A percentile compares a stretch with the other conserved stretches of the same genome.
Evolutionary conservation across 164 flowering plant species (phyloP).

Genomic region (Dillenia suffruticosa): DNA sequence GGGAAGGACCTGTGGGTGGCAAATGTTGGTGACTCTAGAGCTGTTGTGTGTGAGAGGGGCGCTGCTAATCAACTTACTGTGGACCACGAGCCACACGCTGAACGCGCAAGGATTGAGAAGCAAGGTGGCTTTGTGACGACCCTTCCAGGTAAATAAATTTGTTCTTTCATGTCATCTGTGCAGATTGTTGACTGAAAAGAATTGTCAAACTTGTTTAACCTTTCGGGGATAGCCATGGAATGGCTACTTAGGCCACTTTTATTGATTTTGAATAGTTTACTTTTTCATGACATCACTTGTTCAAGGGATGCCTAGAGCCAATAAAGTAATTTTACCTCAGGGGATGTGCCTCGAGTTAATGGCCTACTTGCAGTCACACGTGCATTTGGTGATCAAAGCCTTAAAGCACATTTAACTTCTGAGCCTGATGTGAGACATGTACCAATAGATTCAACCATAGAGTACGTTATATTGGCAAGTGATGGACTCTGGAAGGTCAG

Average conservation of each 20-base stretch:
- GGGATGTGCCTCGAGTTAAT: slow-evolving; percentile 81
- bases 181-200: too few species aligned
- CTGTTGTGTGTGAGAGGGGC: slow-evolving; percentile 49
- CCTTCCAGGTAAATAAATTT: slow-evolving; percentile 42
- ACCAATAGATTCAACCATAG: slow-evolving; percentile 36
- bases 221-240: too few species aligned
- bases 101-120: slow-evolving; percentile 49
- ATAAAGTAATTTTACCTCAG: slow-evolving; percentile 24
- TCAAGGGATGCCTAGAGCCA: too few species aligned
- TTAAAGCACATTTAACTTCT: slow-evolving; percentile 71
- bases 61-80: slow-evolving; percentile 51
- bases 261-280: background rate
- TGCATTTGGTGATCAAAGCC: slow-evolving; percentile 78
- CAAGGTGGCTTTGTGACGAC: slow-evolving; percentile 65
- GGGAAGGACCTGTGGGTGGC: slow-evolving; percentile 59
- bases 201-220: too few species aligned
- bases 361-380: slow-evolving; percentile 86
- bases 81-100: slow-evolving; percentile 65
- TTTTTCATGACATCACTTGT: too few species aligned
- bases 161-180: background rate
- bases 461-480: slow-evolving; percentile 65
- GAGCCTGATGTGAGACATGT: slow-evolving; percentile 58
- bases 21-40: slow-evolving; percentile 70
- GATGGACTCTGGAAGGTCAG: slow-evolving; percentile 89
- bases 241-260: background rate